Evolutionary conservation across 139 green algal species (phyloP).

Genomic region (Raphidocelis subcapitata): DNA sequence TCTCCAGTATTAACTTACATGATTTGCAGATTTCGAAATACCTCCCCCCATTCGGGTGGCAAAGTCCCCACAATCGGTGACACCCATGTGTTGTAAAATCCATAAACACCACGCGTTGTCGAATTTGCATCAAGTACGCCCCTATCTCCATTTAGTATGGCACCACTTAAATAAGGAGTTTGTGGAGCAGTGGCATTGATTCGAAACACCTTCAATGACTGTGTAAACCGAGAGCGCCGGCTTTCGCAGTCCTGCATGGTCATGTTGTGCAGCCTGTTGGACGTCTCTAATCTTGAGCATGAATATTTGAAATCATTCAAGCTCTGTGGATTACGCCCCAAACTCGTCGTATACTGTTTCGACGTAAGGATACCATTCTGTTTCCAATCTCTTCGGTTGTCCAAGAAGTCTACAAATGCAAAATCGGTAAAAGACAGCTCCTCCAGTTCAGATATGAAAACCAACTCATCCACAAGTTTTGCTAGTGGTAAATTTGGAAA

Average conservation of each 20-base stretch:
- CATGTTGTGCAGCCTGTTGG: constrained; percentile 1
- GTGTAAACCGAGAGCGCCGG: background rate
- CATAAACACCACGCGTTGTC: background rate
- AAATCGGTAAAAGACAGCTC: constrained; percentile 22
- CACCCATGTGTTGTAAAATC: constrained; percentile 10
- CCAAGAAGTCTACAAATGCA: constrained; percentile 10
- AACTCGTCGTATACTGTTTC: background rate
- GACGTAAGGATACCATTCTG: background rate
- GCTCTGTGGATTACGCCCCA: constrained; percentile 1
- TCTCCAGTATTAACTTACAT: constrained; percentile 9
- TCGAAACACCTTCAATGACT: constrained; percentile 3
- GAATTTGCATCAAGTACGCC: background rate
- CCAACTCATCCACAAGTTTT: constrained; percentile 5
- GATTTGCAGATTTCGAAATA: constrained; percentile 14
- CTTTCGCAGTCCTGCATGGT: background rate
- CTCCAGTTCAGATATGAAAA: constrained; percentile 12
- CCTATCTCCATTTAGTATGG: constrained; percentile 6
- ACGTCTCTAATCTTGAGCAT: background rate
- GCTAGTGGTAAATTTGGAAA: constrained; percentile 11
- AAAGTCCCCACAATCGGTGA: constrained; percentile 5
- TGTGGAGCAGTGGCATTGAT: constrained; percentile 18
- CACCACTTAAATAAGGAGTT: constrained; percentile 6
- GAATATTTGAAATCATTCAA: constrained; percentile 18
- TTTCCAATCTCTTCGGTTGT: background rate
- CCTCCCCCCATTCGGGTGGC: constrained; percentile 7